A percentile compares a stretch with the other conserved stretches of the same genome.
Evolutionary conservation across 345 rosid genomes (phyloP).

Genomic region (Aquilaria yunnanensis): DNA sequence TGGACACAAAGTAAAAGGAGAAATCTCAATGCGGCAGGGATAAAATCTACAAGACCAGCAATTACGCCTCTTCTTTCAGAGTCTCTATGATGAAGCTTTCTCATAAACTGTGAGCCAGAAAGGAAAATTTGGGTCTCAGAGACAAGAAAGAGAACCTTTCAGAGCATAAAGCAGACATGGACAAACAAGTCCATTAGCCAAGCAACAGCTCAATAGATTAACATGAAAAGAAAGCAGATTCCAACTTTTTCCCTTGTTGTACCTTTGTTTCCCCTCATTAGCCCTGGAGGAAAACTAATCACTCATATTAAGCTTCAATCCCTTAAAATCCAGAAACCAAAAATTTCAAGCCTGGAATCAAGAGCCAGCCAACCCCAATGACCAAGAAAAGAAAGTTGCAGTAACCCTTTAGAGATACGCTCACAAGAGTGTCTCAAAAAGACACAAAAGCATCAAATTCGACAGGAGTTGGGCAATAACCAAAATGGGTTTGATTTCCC

Average conservation of each 20-base stretch:
- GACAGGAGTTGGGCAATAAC: constrained; percentile 40
- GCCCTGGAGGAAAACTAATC: too few relatives aligned
- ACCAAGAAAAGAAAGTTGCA: constrained; percentile 17
- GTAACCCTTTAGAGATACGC: constrained; percentile 44
- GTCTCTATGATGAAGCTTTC: constrained; percentile 39
- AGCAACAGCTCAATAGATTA: constrained; percentile 51
- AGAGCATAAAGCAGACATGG: constrained; percentile 70
- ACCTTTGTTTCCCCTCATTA: constrained; percentile 6
- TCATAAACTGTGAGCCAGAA: constrained; percentile 34
- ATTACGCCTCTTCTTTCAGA: constrained; percentile 35
- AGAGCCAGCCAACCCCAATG: constrained; percentile 21
- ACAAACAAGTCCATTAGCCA: constrained; percentile 51
- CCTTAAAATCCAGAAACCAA: not conserved
- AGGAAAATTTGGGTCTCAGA: constrained; percentile 37
- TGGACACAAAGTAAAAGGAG: constrained; percentile 36
- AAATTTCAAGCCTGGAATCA: constrained; percentile 31
- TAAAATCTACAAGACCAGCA: constrained; percentile 53
- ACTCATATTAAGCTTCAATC: too few relatives aligned
- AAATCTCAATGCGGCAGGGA: constrained; percentile 49
- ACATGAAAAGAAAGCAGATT: constrained; percentile 56
- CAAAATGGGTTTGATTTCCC: constrained; percentile 29
- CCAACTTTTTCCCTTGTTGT: constrained; percentile 41
- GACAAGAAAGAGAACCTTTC: constrained; percentile 89
- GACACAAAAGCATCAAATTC: constrained; percentile 46
- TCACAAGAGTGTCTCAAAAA: constrained; percentile 33